Evolutionary conservation across 768 basidiomycete species (phyloP), one percentile per base, ranked within the genome.

Genomic region (Suillus subluteus): DNA sequence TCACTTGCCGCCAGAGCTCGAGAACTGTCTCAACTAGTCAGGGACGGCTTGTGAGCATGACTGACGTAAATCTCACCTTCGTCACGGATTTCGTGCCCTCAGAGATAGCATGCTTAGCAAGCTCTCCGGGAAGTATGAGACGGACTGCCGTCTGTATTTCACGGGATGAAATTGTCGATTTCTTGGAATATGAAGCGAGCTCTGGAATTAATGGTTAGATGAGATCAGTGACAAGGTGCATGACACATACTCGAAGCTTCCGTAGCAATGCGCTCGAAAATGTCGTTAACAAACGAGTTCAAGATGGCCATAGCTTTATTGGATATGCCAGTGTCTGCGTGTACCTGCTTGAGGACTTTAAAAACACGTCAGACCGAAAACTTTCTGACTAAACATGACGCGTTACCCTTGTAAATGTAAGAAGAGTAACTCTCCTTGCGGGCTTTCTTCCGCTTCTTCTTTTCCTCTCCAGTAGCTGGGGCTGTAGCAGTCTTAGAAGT

Each of bases 241-340:
- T 30, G 66, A 38, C 32, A 86, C 91, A 48, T 72, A 94, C 92
- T 95, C 65, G 94, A 94, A 46, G 94, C 94, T 76, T 96, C 94
- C 0, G 91, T 88, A 13, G 94, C 94, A 73, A 96, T 94, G n/a
- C 94, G 92, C 76, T 95, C 94, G 70, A 95, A 95, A 71, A 95
- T 97, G 73, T 98, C 95, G 74, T 96, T 96, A 74, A 98, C 95
- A 76, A 98, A 98, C 66, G 91, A 94, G 86, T 97, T 97, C 65
- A 98, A 81, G 76, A 98, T 96, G 67, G 95, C 92, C 94, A 97
- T 96, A 26, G 95, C 95, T 86, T 97, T 97, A 89, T 98, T 98
- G 64, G 96, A 96, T 83, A 98, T 98, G 90, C 96, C 97, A 62
- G 95, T 99, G 76, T 98, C 97, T 62, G 96, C 95, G 84, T 98